A percentile compares a stretch with the other conserved stretches of the same genome.
Conservation (phyloP, 2,329 filamentous ascomycete genomes). For the Xylariaceae sp. region DNA sequence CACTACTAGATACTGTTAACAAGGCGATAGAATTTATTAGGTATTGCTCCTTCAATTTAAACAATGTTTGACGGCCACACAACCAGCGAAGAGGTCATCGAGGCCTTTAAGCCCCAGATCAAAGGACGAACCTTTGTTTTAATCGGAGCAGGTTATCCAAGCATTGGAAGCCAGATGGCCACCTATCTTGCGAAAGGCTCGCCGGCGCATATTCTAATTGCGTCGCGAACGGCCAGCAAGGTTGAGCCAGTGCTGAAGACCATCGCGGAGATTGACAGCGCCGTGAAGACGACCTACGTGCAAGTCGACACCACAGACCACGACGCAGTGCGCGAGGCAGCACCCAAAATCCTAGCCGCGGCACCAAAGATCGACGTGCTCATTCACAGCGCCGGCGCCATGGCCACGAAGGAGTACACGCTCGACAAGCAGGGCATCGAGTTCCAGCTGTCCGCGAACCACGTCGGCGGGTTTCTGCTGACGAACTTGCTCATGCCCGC, state of each 20-base stretch:
- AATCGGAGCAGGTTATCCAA: conserved; percentile 31
- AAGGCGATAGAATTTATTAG: neutral
- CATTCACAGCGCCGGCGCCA: conserved; percentile 33
- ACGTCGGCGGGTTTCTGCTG: conserved; percentile 55
- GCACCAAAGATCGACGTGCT: conserved; percentile 34
- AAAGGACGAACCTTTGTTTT: conserved; percentile 33
- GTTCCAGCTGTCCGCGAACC: conserved; percentile 53
- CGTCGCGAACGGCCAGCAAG: conserved; percentile 31
- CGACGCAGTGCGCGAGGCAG: conserved; percentile 30
- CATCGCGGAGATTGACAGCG: conserved; percentile 27
- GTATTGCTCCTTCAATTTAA: neutral
- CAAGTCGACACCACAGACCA: conserved; percentile 34
- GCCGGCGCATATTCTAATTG: conserved; percentile 34
- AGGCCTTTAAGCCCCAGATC: conserved; percentile 30
- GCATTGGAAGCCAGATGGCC: conserved; percentile 34
- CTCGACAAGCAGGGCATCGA: conserved; percentile 42
- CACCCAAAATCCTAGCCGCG: conserved; percentile 27
- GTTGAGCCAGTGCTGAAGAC: conserved; percentile 30
- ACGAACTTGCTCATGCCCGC: conserved; percentile 53
- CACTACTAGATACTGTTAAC: neutral
- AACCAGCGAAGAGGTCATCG: conserved; percentile 35
- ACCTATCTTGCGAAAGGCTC: conserved; percentile 27
- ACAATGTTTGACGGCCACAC: conserved; percentile 29
- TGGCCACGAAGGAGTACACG: conserved; percentile 34
- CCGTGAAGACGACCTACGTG: conserved; percentile 32